Base-by-base conservation (phyloP, 1,284 basidiomycete genomes). In the Hypsizygus ulmarius region DNA sequence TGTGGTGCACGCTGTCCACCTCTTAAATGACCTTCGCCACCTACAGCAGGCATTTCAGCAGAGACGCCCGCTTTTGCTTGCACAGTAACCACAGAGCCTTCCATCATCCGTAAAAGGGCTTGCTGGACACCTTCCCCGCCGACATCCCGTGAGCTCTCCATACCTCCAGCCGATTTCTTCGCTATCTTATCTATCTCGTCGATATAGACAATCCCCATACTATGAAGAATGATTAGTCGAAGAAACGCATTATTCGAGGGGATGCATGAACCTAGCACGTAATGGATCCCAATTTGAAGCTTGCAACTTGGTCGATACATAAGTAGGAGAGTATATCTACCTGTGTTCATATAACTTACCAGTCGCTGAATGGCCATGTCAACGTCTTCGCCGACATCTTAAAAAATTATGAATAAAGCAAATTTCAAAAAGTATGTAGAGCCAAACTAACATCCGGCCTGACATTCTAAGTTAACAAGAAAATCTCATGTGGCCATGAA, bases 111-210 rank as follows among this genome's bases (percentile, higher is more conserved):
- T 1, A 98, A 73, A 16, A 98, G 74, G 8, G 92, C 82, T 66
- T 97, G 95, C 61, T 98, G 95, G 2, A 98, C 95, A 29, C 95
- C 95, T 73, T 97, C 94, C 3, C 95, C 95, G 15, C 92, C 89
- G 0, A 98, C 94, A 63, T 98, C 96, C 42, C 93, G 83, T 1
- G 88, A 86, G 3, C 86, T 79, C 58, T 90, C 87, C 16, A 72
- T 70, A 10, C 87, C 84, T 19, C 75, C 67, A n/a, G 67, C 69
- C 4, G 78, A 71, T 49, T 84, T 87, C 32, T 86, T 78, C 2
- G 90, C 89, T 45, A 97, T 83, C 70, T 97, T 98, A 70, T 98
- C 95, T 1, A 95, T 75, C 70, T 98, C 96, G 61, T 98, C 96
- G 43, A 98, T 95, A 64, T 95, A 96, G 15, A 97, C 86, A 50